Evolutionary conservation across 108 stramenopile species (phyloP), one percentile per base, ranked within the genome.

Genomic region (Craspedostauros australis): DNA sequence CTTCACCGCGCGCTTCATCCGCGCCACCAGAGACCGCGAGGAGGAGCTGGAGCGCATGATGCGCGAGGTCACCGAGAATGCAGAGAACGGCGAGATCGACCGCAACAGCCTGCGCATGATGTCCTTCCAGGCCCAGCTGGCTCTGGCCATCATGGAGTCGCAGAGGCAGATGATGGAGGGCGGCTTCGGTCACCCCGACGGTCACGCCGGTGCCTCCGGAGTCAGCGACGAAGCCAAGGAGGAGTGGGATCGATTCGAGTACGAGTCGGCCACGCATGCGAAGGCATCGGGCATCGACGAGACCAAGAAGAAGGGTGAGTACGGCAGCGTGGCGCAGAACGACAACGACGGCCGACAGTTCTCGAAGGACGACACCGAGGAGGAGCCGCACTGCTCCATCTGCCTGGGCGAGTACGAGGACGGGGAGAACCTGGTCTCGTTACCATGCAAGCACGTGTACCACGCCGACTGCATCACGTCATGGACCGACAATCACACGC

Each of bases 91-190:
- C 20, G 61, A 66, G 12, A 59, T 57, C 33, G 59, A 62, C 46
- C 68, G 75, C 34, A 68, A 62, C 12, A 78, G 84, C 33, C 67
- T 91, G 39, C 72, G 76, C 25, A 38, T 80, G 25, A 55, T 93
- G 65, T 72, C 70, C n/a, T 93, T 93, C 60, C 91, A 93, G 50
- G 84, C 87, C 1, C 91, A 93, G 66, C 60, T 93, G 57, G 91
- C 91, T n/a, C 39, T 93, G 55, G 91, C 91, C 34, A 93, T 93
- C 46, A 73, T 93, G 60, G 81, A 93, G 46, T 82, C 80, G 11
- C 85, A 88, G 36, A 71, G 86, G 8, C 82, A 88, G 66, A 73
- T 85, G 82, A 80, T 88, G 68, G 73, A 87, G 57, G 91, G 91
- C 39, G 91, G 84, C 1, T 88, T 71, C 48, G 82, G 82, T 6